Conservation (phyloP, 768 basidiomycete genomes). For the Hypsizygus marmoreus region DNA sequence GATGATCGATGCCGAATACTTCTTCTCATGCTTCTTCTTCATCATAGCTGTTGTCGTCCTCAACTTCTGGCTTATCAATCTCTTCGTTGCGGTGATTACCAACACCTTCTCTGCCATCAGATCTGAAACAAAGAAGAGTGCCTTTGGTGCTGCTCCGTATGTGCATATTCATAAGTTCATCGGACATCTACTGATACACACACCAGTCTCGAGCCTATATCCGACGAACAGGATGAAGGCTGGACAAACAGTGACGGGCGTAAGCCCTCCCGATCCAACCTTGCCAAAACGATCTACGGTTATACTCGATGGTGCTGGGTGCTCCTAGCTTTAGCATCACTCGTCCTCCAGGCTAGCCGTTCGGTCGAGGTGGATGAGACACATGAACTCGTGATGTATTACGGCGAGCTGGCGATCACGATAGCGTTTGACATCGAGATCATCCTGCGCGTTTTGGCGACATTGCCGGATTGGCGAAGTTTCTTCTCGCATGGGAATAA, state of each 20-base stretch:
- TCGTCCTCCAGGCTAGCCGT: conserved; percentile 72
- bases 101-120: conserved; percentile 90
- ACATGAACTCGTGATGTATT: conserved; percentile 55
- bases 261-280: conserved; percentile 43
- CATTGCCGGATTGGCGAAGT: conserved; percentile 79
- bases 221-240: conserved; percentile 64
- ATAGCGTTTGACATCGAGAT: conserved; percentile 90
- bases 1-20: conserved; percentile 89
- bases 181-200: conserved; percentile 1
- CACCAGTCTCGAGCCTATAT: conserved; percentile 33
- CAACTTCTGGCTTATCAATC: conserved; percentile 93
- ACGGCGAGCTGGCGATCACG: conserved; percentile 76
- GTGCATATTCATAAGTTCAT: conserved; percentile 25
- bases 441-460: conserved; percentile 64
- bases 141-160: conserved; percentile 82
- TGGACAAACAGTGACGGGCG: conserved; percentile 54
- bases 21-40: conserved; percentile 86
- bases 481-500: conserved; percentile 74
- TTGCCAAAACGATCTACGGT: conserved; percentile 55
- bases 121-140: conserved; percentile 83
- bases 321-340: conserved; percentile 67
- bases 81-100: conserved; percentile 95
- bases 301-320: conserved; percentile 76
- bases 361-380: conserved; percentile 48
- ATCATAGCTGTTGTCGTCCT: conserved; percentile 81